phyloP scores from a whole-genome alignment of 192 early-diverging fungal genomes.

The Dissophora globulifera region DNA sequence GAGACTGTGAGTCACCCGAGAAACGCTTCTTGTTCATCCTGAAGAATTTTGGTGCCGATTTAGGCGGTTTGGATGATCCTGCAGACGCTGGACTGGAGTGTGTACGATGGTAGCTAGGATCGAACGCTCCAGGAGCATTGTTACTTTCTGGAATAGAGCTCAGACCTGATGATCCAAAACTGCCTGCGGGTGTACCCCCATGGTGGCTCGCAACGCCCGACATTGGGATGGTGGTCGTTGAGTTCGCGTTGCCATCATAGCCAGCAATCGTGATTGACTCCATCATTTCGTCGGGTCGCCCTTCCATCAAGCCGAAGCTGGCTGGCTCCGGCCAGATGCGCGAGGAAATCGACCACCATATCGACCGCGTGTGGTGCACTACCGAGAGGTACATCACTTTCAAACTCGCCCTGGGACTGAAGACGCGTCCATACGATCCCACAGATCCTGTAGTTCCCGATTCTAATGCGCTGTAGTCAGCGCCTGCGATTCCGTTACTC shows the following conservation, averaged over 20 bases:
- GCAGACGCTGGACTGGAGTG: conserved; percentile 13
- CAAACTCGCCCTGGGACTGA: conserved; percentile 31
- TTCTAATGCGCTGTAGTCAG: conserved; percentile 45
- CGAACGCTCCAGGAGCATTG: conserved; percentile 6
- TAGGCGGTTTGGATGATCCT: conserved; percentile 21
- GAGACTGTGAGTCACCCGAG: conserved; percentile 42
- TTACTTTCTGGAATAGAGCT: conserved; percentile 32
- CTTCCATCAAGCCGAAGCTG: conserved; percentile 4
- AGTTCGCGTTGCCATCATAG: conserved; percentile 28
- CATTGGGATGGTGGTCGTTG: conserved; percentile 22
- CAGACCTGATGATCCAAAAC: conserved; percentile 25
- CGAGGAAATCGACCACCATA: conserved; percentile 40
- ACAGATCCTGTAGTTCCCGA: conserved; percentile 29
- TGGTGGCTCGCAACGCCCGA: conserved; percentile 10
- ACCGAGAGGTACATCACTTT: conserved; percentile 43
- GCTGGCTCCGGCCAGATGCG: conserved; percentile 43
- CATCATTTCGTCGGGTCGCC: conserved; percentile 18
- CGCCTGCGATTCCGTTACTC: conserved; percentile 10
- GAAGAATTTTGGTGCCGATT: conserved; percentile 31
- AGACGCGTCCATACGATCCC: conserved; percentile 21
- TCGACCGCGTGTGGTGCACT: conserved; percentile 38
- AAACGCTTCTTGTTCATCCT: conserved; percentile 48
- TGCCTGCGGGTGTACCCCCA: conserved; percentile 29
- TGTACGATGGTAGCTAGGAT: conserved; percentile 20
- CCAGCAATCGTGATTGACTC: conserved; percentile 42